phyloP scores from a whole-genome alignment of 2,329 filamentous ascomycete genomes.

The Phaeosphaeriaceae sp. region DNA sequence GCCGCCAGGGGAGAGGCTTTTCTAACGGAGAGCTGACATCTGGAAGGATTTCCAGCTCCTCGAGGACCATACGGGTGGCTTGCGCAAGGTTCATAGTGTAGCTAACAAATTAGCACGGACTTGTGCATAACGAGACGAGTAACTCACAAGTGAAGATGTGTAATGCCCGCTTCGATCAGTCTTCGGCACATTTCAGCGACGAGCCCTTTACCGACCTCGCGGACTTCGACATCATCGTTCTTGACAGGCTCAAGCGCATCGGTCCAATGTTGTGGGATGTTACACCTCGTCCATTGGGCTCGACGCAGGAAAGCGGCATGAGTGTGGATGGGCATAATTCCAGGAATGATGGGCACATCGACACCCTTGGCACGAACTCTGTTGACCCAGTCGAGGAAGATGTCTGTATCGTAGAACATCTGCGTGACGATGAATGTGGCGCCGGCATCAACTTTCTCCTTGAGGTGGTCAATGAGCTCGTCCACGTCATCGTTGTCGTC shows the following conservation, averaged over 20 bases:
- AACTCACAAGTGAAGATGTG: constrained; percentile 84
- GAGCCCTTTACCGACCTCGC: constrained; percentile 85
- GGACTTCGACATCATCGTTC: constrained; percentile 92
- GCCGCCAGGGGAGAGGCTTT: constrained; percentile 94
- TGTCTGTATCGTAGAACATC: constrained; percentile 99
- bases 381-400: constrained; percentile 89
- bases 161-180: constrained; percentile 81
- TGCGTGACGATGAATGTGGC: constrained; percentile 95
- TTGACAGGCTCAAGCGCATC: constrained; percentile 88
- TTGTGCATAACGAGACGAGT: background rate
- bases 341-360: constrained; percentile 80
- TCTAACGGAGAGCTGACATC: constrained; percentile 79
- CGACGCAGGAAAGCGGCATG: constrained; percentile 91
- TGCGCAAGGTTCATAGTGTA: constrained; percentile 99
- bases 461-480: constrained; percentile 85
- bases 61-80: constrained; percentile 90
- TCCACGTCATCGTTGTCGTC: constrained; percentile 93
- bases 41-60: constrained; percentile 85
- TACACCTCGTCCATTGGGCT: constrained; percentile 89
- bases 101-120: constrained; percentile 39
- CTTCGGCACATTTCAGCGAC: constrained; percentile 90
- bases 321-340: constrained; percentile 94
- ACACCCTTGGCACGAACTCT: constrained; percentile 89
- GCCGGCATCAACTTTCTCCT: constrained; percentile 95
- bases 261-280: constrained; percentile 82